Conservation (phyloP, 1,139 yeast genomes). For the Blastobotrys malaysiensis region DNA sequence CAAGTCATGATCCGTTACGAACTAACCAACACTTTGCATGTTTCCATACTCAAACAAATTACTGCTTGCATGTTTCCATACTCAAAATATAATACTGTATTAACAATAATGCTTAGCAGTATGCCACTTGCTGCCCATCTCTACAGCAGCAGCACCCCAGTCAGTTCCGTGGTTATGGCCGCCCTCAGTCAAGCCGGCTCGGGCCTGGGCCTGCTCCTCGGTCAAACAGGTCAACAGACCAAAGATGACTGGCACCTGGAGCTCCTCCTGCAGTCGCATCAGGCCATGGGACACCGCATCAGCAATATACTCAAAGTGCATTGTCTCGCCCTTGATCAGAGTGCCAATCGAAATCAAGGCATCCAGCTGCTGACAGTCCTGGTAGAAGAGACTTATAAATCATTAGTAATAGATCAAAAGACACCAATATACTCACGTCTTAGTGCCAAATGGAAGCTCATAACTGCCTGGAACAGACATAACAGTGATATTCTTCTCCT, state of each 20-base stretch:
- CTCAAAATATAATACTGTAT: background rate
- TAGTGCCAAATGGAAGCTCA: slow-evolving; percentile 82
- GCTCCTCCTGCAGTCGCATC: slow-evolving; percentile 72
- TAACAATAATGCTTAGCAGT: slow-evolving; percentile 7
- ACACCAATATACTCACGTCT: slow-evolving; percentile 27
- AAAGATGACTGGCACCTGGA: slow-evolving; percentile 76
- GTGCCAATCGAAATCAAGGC: slow-evolving; percentile 93
- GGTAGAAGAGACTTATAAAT: slow-evolving; percentile 40
- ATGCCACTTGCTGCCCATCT: slow-evolving; percentile 51
- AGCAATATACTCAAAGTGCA: slow-evolving; percentile 97
- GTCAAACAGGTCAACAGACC: slow-evolving; percentile 92
- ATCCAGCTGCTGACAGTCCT: slow-evolving; percentile 55
- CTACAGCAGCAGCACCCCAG: slow-evolving; percentile 99
- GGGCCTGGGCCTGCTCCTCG: slow-evolving; percentile 85
- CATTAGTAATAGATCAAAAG: slow-evolving; percentile 5
- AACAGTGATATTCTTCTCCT: slow-evolving; percentile 65
- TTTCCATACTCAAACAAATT: background rate
- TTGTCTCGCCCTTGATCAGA: slow-evolving; percentile 90
- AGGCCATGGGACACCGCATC: slow-evolving; percentile 83
- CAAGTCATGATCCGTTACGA: background rate
- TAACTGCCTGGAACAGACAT: slow-evolving; percentile 92
- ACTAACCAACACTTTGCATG: background rate
- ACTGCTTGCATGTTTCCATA: background rate
- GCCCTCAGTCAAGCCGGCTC: slow-evolving; percentile 82
- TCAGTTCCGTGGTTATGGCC: slow-evolving; percentile 94